phyloP scores from a whole-genome alignment of 257 asterid species.

The Fraxinus quadrangulata region DNA sequence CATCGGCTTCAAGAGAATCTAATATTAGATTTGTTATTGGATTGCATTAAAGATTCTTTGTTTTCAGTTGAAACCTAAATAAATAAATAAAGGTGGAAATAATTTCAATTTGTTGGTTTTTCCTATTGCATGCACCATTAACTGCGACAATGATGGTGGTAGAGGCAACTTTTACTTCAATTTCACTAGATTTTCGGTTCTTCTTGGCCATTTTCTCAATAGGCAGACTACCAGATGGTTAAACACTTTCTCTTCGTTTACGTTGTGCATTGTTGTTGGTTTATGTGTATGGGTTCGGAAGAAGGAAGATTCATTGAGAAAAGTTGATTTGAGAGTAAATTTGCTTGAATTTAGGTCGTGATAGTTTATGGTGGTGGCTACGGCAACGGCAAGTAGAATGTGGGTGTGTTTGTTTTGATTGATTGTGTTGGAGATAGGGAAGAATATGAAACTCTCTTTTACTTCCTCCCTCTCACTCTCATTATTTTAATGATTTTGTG shows the following conservation, averaged over 20 bases:
- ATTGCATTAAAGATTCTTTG: slow-evolving; percentile 40
- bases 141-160: slow-evolving; percentile 28
- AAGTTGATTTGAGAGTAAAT: too few species aligned
- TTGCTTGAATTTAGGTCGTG: too few species aligned
- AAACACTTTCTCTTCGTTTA: background rate
- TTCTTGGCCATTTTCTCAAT: slow-evolving; percentile 93
- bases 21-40: slow-evolving; percentile 42
- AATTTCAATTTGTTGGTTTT: slow-evolving; percentile 46
- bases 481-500: too few species aligned
- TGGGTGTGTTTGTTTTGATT: too few species aligned
- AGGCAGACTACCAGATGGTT: slow-evolving; percentile 78
- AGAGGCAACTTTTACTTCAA: slow-evolving; percentile 79
- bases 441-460: too few species aligned
- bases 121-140: slow-evolving; percentile 32
- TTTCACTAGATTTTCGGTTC: slow-evolving; percentile 88
- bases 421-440: too few species aligned
- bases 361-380: too few species aligned
- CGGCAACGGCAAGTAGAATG: too few species aligned
- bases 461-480: too few species aligned
- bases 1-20: slow-evolving; percentile 37
- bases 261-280: background rate
- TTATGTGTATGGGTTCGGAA: too few species aligned
- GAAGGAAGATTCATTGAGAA: too few species aligned
- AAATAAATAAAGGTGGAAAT: slow-evolving; percentile 23
- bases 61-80: slow-evolving; percentile 44